Percentiles rank a stretch among this genome's conserved stretches.
phyloP scores from a whole-genome alignment of 768 basidiomycete genomes.

The Hygrophoropsis aurantiaca region DNA sequence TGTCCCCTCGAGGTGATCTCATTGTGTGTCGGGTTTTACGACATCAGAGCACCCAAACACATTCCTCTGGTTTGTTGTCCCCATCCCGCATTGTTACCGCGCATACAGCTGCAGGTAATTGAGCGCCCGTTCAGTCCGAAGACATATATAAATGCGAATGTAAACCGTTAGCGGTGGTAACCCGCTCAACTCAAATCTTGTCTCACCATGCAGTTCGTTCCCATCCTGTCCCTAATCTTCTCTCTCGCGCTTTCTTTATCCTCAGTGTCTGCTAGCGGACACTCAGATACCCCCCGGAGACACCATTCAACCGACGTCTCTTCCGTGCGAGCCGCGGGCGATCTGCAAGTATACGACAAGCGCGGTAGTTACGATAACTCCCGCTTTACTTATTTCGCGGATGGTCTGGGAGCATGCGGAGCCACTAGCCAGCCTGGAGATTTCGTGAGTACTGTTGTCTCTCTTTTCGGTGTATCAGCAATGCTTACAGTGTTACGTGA shows the following conservation, averaged over 20 bases:
- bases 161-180: too few relatives aligned
- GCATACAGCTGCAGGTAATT: too few relatives aligned
- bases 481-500: too few relatives aligned
- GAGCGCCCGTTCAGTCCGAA: too few relatives aligned
- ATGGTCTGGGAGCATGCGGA: slow-evolving; percentile 41
- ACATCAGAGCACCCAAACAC: too few relatives aligned
- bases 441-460: slow-evolving; percentile 18
- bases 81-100: too few relatives aligned
- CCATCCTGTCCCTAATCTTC: slow-evolving; percentile 18
- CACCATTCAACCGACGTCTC: slow-evolving; percentile 22
- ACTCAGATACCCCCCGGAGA: slow-evolving; percentile 21
- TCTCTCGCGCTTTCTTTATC: slow-evolving; percentile 15
- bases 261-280: slow-evolving; percentile 13
- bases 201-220: slow-evolving; percentile 23
- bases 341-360: slow-evolving; percentile 15
- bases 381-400: slow-evolving; percentile 25
- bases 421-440: slow-evolving; percentile 18
- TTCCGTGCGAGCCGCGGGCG: slow-evolving; percentile 23
- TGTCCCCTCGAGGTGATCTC: too few relatives aligned
- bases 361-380: slow-evolving; percentile 16
- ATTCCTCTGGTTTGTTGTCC: too few relatives aligned
- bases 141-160: too few relatives aligned
- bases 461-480: too few relatives aligned
- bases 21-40: too few relatives aligned
- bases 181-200: too few relatives aligned